These are phyloP conservation scores for Polysphondylium violaceum DNA, from an alignment of 78 protist species.

Conservation along the genomic window DNA sequence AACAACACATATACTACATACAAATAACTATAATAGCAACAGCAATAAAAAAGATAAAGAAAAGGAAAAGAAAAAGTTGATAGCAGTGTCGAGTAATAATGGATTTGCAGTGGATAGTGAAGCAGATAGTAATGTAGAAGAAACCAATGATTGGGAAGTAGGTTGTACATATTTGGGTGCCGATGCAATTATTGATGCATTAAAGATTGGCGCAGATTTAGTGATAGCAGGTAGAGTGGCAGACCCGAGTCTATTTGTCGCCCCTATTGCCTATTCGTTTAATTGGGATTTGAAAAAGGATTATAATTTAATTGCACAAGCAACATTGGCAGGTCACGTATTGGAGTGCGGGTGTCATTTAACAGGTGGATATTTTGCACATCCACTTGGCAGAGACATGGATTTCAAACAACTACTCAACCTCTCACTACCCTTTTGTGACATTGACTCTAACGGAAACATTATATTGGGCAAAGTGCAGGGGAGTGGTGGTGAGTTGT, in stretches of 20 bases:
- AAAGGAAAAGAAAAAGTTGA: background rate
- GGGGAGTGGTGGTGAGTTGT: conserved; percentile 74
- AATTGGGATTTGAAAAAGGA: conserved; percentile 71
- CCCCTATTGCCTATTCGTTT: conserved; percentile 66
- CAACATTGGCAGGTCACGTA: conserved; percentile 70
- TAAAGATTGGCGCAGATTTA: conserved; percentile 54
- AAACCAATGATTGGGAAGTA: conserved; percentile 64
- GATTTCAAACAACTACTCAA: conserved; percentile 15
- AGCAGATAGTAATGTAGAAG: conserved; percentile 9
- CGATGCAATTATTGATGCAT: conserved; percentile 66
- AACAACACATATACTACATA: background rate
- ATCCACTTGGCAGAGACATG: conserved; percentile 57
- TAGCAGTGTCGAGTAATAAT: conserved; percentile 39
- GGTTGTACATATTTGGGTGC: conserved; percentile 80
- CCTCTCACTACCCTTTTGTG: conserved; percentile 67
- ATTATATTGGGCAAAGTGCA: conserved; percentile 46
- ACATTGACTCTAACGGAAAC: conserved; percentile 46
- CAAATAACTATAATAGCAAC: background rate
- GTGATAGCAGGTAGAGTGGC: conserved; percentile 82
- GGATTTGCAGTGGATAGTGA: conserved; percentile 55
- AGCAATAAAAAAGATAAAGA: background rate
- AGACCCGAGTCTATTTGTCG: conserved; percentile 73
- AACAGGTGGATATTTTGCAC: conserved; percentile 77
- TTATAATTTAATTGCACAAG: conserved; percentile 64
- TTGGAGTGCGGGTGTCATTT: conserved; percentile 78